A percentile compares a stretch with the other conserved stretches of the same genome.
phyloP scores from a whole-genome alignment of 345 rosid species.

The Salix suchowensis region DNA sequence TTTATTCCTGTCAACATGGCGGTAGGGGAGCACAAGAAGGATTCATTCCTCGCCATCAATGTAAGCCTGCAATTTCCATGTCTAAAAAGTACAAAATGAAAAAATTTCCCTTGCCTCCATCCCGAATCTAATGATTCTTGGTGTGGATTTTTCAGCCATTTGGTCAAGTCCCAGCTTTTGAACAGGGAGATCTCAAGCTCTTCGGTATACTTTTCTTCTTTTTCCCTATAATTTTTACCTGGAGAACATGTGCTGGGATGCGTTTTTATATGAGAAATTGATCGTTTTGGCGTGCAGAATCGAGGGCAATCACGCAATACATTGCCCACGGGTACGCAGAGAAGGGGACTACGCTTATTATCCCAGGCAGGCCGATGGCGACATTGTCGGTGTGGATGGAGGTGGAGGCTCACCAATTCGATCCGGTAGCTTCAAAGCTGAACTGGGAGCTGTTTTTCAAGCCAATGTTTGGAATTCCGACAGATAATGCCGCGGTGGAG shows the following conservation, averaged over 20 bases:
- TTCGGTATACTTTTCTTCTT: conserved; percentile 39
- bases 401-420: conserved; percentile 66
- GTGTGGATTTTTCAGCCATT: conserved; percentile 55
- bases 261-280: too few species aligned
- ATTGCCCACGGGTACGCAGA: conserved; percentile 39
- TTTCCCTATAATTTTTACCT: neutral
- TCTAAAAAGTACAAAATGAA: too few species aligned
- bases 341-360: conserved; percentile 53
- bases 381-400: conserved; percentile 47
- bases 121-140: too few species aligned
- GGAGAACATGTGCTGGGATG: too few species aligned
- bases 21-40: conserved; percentile 28
- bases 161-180: conserved; percentile 70
- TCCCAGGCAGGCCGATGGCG: conserved; percentile 31
- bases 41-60: conserved; percentile 22
- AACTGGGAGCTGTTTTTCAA: conserved; percentile 51
- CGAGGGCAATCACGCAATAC: conserved; percentile 77
- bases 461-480: conserved; percentile 39
- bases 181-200: conserved; percentile 66
- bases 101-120: too few species aligned
- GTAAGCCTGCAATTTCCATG: conserved; percentile 4
- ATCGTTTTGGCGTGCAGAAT: conserved; percentile 40
- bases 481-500: conserved; percentile 49
- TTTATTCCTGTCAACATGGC: conserved; percentile 19
- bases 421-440: conserved; percentile 53